Evolutionary conservation across 2,329 filamentous ascomycete genomes (phyloP).

Genomic region (Fusarium solani-melongenae): DNA sequence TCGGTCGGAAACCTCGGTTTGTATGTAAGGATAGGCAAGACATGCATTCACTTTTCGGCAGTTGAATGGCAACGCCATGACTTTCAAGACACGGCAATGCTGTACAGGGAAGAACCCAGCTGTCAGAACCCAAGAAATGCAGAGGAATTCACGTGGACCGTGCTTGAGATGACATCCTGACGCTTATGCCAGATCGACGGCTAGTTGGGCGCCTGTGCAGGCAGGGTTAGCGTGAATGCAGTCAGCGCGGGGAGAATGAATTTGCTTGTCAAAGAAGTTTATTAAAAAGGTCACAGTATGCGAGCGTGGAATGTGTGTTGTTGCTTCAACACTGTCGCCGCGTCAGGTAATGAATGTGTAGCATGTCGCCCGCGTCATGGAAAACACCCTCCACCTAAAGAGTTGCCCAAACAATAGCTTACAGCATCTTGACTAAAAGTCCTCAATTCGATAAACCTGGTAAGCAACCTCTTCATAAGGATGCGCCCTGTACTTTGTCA

Average conservation of each 20-base stretch:
- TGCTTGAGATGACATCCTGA: not conserved
- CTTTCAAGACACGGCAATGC: not conserved
- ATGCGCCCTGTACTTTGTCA: slow-evolving; percentile 41
- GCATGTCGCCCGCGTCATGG: not conserved
- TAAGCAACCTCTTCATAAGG: slow-evolving; percentile 43
- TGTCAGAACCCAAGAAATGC: not conserved
- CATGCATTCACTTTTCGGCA: not conserved
- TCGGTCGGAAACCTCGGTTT: too few relatives aligned
- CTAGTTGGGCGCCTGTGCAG: not conserved
- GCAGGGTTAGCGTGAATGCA: not conserved
- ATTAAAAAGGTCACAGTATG: not conserved
- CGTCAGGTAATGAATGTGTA: not conserved
- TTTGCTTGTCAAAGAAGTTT: not conserved
- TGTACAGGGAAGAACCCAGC: not conserved
- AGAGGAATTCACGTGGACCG: not conserved
- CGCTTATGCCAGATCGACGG: not conserved
- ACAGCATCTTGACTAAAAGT: slow-evolving; percentile 28
- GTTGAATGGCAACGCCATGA: not conserved
- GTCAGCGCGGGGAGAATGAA: not conserved
- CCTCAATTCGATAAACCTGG: slow-evolving; percentile 39
- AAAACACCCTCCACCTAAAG: not conserved
- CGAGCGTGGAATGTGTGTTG: too few relatives aligned
- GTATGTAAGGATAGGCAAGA: not conserved
- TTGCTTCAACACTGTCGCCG: not conserved
- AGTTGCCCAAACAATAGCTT: not conserved